Conservation (phyloP, 768 basidiomycete genomes). For the Russula dissimulans region DNA sequence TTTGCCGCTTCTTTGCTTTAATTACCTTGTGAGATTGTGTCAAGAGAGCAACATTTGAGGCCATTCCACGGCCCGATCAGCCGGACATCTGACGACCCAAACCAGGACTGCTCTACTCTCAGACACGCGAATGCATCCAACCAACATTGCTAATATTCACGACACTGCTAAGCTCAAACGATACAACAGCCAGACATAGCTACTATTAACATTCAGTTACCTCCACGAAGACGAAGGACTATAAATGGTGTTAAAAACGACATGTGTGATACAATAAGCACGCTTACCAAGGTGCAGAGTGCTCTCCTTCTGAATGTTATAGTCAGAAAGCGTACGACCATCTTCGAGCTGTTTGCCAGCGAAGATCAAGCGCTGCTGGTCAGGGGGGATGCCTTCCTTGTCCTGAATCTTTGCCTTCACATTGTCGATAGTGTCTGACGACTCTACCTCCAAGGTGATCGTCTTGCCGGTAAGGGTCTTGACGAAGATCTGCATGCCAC, state of each 20-base stretch:
- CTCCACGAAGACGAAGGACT: constrained; percentile 44
- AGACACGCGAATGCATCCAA: neutral
- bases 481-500: constrained; percentile 17
- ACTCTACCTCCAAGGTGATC: constrained; percentile 18
- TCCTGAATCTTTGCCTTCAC: constrained; percentile 19
- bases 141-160: neutral
- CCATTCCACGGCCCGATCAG: constrained; percentile 10
- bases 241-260: neutral
- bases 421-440: constrained; percentile 18
- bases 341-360: constrained; percentile 19
- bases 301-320: constrained; percentile 19
- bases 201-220: constrained; percentile 21
- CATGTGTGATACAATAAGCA: neutral
- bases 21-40: constrained; percentile 55
- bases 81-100: neutral
- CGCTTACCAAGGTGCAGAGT: constrained; percentile 17
- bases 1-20: constrained; percentile 59
- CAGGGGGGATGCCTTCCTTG: constrained; percentile 18
- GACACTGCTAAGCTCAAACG: neutral
- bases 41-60: constrained; percentile 44
- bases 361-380: constrained; percentile 18
- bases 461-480: constrained; percentile 18
- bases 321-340: constrained; percentile 18
- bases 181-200: neutral
- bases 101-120: neutral